These are phyloP conservation scores for Tetracladium setigerum DNA, from an alignment of 495 filamentous ascomycete species.

Conservation along the genomic window DNA sequence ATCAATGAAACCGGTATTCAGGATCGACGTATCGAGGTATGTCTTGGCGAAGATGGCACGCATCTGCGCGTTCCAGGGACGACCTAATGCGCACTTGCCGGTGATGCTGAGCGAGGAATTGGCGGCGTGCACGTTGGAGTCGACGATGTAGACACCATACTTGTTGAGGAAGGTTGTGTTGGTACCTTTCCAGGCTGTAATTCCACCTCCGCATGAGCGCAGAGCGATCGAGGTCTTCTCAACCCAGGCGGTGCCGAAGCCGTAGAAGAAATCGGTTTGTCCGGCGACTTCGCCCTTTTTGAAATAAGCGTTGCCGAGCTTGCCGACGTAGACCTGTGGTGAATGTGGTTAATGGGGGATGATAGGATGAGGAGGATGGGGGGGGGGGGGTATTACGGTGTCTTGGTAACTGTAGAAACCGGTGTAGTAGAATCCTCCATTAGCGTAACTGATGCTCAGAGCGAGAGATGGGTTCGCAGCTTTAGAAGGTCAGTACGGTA, in stretches of 20 bases:
- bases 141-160: conserved; percentile 53
- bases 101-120: conserved; percentile 42
- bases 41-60: conserved; percentile 44
- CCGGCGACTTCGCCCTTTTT: conserved; percentile 45
- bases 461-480: conserved; percentile 43
- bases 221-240: conserved; percentile 36
- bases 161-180: conserved; percentile 57
- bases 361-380: too few relatives aligned
- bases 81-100: conserved; percentile 46
- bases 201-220: conserved; percentile 50
- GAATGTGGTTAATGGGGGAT: not conserved
- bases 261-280: conserved; percentile 54
- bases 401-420: conserved; percentile 54
- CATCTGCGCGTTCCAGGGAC: conserved; percentile 51
- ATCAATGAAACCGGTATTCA: conserved; percentile 43
- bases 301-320: conserved; percentile 53
- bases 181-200: conserved; percentile 60
- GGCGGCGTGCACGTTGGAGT: conserved; percentile 38
- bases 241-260: conserved; percentile 44
- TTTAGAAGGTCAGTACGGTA: not conserved
- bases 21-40: conserved; percentile 45
- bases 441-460: conserved; percentile 45
- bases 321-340: conserved; percentile 48
- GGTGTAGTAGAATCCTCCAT: conserved; percentile 52
- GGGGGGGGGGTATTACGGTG: conserved; percentile 30